These are phyloP conservation scores for Rhizophora apiculata DNA, from an alignment of 345 rosid species.

Conservation along the genomic window DNA sequence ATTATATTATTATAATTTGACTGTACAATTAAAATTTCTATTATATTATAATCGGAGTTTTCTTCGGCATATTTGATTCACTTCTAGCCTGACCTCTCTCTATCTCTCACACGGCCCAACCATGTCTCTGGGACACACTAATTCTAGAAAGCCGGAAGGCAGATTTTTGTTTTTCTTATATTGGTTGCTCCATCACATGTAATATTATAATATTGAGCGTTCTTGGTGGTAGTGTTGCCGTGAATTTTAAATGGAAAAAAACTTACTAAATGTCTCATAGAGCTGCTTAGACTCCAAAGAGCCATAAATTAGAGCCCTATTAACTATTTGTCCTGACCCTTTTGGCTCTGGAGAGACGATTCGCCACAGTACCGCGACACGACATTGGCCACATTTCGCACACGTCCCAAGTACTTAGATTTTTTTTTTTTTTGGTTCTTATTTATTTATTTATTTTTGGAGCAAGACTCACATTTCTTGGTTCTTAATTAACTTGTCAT, in stretches of 20 bases:
- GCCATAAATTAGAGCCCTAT: background rate
- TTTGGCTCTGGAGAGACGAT: conserved; percentile 15
- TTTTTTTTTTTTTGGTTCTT: background rate
- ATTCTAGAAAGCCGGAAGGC: conserved; percentile 4
- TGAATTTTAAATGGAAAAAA: background rate
- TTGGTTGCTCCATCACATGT: background rate
- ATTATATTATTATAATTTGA: too few relatives aligned
- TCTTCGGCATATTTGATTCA: too few relatives aligned
- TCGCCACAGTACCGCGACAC: conserved; percentile 23
- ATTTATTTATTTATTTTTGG: too few relatives aligned
- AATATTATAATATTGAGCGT: conserved; percentile 26
- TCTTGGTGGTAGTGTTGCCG: conserved; percentile 33
- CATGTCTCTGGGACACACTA: background rate
- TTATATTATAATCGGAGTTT: too few relatives aligned
- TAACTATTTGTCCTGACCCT: background rate
- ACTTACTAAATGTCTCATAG: background rate
- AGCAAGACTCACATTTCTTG: background rate
- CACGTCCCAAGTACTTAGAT: conserved; percentile 8
- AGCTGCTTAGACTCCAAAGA: conserved; percentile 1
- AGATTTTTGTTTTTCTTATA: background rate
- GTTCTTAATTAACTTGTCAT: background rate
- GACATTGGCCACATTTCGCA: background rate
- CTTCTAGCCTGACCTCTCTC: too few relatives aligned
- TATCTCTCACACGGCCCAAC: too few relatives aligned
- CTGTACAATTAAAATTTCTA: too few relatives aligned